Base-by-base conservation (phyloP, 2,329 filamentous ascomycete species). In the Colletotrichum trifolii region DNA sequence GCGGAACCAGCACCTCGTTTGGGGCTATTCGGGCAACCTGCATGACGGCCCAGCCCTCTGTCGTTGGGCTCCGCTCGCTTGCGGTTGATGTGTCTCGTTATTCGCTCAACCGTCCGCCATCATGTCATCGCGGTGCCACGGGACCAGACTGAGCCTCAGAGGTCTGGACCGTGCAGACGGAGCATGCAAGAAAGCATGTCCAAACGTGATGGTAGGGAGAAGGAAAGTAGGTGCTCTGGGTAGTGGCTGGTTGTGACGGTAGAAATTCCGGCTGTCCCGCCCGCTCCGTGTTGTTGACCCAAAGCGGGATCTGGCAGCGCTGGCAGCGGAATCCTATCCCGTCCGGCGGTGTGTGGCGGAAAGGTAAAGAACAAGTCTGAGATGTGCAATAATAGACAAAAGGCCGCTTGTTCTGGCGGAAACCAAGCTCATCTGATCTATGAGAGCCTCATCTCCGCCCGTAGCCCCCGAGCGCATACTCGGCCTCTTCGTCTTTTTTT, bases 21-120 rank as follows among this genome's bases (percentile, higher is more conserved):
- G 49, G 25, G 34, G 47, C 54, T 6, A 12, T 49, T 49, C 35
- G 53, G 49, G 65, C 50, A 64, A 43, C 54, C 67, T 68, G 67
- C 67, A 68, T 65, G 57, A 49, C 25, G 64, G 67, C 67, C 67
- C 67, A 68, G 67, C 67, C 54, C 52, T 40, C 50, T 52, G 34
- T 60, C 58, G 57, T 62, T 60, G 54, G 60, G 54, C 64, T 59
- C 60, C 64, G 64, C 60, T 42, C 43, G 40, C 42, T 36, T 43
- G 39, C 8, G 45, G 12, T 34, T 46, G 42, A n/a, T 25, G 25
- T 33, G 40, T n/a, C 56, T 15, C 46, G 12, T 62, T 36, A 65
- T 62, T 65, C 62, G 62, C 52, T 52, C 52, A 43, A 34, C 25
- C 35, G 42, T 8, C 60, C 42, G 34, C n/a, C 39, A 38, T 13